Conservation (phyloP, 768 basidiomycete species). For the Phaeotremella fagi region DNA sequence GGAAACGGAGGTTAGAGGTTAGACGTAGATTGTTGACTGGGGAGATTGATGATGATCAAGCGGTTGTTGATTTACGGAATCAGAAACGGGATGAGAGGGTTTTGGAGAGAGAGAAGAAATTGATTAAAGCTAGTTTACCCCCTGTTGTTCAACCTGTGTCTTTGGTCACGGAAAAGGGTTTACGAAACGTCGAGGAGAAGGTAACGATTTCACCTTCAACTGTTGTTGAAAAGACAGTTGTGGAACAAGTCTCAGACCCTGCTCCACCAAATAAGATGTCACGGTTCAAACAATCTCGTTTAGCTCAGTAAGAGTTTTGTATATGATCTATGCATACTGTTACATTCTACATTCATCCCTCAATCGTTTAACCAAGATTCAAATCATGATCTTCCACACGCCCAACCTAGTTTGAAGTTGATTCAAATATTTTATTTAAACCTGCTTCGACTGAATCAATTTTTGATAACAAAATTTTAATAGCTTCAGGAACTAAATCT, state of each 20-base stretch:
- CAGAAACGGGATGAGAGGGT: not conserved
- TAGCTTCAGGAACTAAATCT: constrained; percentile 71
- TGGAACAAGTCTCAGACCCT: not conserved
- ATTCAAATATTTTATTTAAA: constrained; percentile 35
- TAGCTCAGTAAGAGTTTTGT: constrained; percentile 3
- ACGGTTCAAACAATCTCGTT: constrained; percentile 33
- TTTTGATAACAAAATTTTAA: constrained; percentile 77
- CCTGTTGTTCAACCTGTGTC: constrained; percentile 5
- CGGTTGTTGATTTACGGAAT: not conserved
- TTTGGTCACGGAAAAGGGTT: not conserved
- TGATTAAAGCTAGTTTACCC: not conserved
- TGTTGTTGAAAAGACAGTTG: not conserved
- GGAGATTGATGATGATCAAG: not conserved
- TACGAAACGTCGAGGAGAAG: constrained; percentile 6
- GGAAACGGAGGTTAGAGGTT: constrained; percentile 16
- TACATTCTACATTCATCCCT: not conserved
- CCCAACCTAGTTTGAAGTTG: no score
- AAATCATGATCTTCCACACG: no score
- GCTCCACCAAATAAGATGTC: constrained; percentile 32
- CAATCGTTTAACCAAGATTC: not conserved
- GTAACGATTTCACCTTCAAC: not conserved
- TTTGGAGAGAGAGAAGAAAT: not conserved
- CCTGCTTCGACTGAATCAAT: constrained; percentile 50
- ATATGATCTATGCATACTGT: not conserved
- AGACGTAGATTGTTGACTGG: constrained; percentile 21